Percentiles rank a stretch among this genome's conserved stretches.
Evolutionary conservation across 768 basidiomycete species (phyloP).

Genomic region (Phanerochaete carnosa): DNA sequence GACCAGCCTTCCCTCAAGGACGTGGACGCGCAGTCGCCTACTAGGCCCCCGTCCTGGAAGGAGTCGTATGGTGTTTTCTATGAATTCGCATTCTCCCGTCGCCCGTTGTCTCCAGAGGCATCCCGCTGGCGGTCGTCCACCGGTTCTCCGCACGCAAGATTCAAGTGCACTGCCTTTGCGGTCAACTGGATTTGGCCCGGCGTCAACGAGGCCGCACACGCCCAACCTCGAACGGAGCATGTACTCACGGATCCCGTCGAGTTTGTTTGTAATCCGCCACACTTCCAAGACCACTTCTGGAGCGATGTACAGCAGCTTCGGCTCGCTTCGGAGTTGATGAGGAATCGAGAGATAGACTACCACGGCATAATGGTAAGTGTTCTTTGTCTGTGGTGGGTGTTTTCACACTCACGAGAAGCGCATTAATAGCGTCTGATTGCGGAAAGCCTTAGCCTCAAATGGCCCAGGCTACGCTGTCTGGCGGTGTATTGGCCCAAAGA

Average conservation of each 20-base stretch:
- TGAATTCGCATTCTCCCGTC: background rate
- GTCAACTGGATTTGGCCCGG: background rate
- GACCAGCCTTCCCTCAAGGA: background rate
- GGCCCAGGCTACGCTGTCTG: background rate
- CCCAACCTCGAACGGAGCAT: too few species aligned
- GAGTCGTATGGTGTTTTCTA: background rate
- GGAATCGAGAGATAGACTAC: background rate
- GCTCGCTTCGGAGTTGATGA: too few species aligned
- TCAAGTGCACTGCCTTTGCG: constrained; percentile 4
- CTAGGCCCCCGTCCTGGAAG: background rate
- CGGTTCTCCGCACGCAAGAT: constrained; percentile 4
- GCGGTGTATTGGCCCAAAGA: background rate
- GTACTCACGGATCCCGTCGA: background rate
- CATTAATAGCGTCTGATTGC: background rate
- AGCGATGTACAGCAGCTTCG: background rate
- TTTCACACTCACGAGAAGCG: background rate
- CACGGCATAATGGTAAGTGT: too few species aligned
- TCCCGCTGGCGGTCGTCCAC: background rate
- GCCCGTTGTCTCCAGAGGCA: background rate
- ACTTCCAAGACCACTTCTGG: background rate
- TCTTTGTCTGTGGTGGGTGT: too few species aligned
- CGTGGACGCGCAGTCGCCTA: background rate
- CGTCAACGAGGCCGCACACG: too few species aligned
- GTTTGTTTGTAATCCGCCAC: background rate
- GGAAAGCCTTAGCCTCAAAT: background rate